Base-by-base conservation (phyloP, 2,329 filamentous ascomycete genomes). In the Neophaeococcomyces mojaviensis region DNA sequence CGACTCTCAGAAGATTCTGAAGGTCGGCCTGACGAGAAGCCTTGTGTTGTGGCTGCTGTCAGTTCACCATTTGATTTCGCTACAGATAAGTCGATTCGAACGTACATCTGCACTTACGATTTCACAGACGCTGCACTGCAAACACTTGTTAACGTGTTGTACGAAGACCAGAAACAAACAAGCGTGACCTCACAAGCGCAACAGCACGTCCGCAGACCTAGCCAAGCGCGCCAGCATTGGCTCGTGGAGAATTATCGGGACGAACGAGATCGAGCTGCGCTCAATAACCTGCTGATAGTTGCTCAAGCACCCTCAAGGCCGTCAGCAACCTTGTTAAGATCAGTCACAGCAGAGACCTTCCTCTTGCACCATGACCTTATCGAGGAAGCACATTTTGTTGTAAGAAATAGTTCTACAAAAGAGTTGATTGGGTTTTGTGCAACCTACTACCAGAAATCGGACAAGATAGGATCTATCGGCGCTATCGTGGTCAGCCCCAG, bases 11-110 rank as follows among this genome's bases (percentile, higher is more conserved):
- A 60, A 36, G 62, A 64, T 16, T 52, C 60, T 28, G 59, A 62
- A 22, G 67, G 67, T 2, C 64, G 67, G 35, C 59, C 60, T 47
- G 67, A 71, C 8, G 75, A 92, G 63, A 96, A 94, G 66, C 86
- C 89, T 1, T 69, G 96, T 31, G 82, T 96, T 19, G 90, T 96
- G 3, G 84, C 96, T 6, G 86, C 90, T 1, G 89, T 94, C 55
- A 95, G 88, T 65, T 96, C 89, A 1, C 90, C 90, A 0, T 97
- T 96, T 64, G 90, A 97, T 63, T 97, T 97, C 62, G 88, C 88
- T 36, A 88, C 90, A 77, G 90, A 97, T 59, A 84, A 84, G 53
- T 81, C 81, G 1, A 90, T 97, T 33, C 86, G 86, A 4, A 95
- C 89, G 1, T 96, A 96, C 58, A 77, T 97, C 33, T 96, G 90